Evolutionary conservation across 108 stramenopile genomes (phyloP).

Genomic region (Cylindrotheca fusiformis): DNA sequence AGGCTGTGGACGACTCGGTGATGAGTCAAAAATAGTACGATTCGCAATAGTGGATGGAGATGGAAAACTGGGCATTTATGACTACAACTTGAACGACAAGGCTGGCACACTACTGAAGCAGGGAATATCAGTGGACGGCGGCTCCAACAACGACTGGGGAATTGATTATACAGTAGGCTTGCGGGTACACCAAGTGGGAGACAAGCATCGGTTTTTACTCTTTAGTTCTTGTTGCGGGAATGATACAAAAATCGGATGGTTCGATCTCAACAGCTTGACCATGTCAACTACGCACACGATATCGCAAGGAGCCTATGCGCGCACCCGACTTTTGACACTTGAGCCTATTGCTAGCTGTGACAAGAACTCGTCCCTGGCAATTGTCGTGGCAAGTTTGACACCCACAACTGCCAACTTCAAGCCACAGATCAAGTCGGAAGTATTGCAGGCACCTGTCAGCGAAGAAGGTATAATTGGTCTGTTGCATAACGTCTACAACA

Average conservation of each 20-base stretch:
- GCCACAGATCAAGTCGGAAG: not conserved
- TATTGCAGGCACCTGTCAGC: slow-evolving; percentile 7
- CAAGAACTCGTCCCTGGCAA: slow-evolving; percentile 3
- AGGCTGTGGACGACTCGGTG: not conserved
- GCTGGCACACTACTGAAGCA: slow-evolving; percentile 29
- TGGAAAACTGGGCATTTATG: slow-evolving; percentile 33
- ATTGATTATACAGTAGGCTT: slow-evolving; percentile 22
- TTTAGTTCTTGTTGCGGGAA: not conserved
- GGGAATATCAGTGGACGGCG: not conserved
- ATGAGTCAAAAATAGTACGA: slow-evolving; percentile 17
- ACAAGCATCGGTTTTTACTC: not conserved
- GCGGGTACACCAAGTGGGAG: slow-evolving; percentile 5
- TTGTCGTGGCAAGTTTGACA: slow-evolving; percentile 13
- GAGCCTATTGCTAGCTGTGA: slow-evolving; percentile 11
- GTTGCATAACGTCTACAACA: slow-evolving; percentile 21
- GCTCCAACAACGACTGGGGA: slow-evolving; percentile 7
- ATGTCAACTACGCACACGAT: slow-evolving; percentile 16
- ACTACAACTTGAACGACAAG: slow-evolving; percentile 34
- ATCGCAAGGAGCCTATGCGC: slow-evolving; percentile 3
- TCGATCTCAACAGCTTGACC: slow-evolving; percentile 19
- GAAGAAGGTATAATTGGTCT: not conserved
- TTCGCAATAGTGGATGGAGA: slow-evolving; percentile 29
- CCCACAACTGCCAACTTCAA: not conserved
- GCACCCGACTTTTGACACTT: slow-evolving; percentile 16
- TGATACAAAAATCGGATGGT: slow-evolving; percentile 19